Evolutionary conservation across 1,139 yeast genomes (phyloP).

Genomic region (Taphrina betulina): DNA sequence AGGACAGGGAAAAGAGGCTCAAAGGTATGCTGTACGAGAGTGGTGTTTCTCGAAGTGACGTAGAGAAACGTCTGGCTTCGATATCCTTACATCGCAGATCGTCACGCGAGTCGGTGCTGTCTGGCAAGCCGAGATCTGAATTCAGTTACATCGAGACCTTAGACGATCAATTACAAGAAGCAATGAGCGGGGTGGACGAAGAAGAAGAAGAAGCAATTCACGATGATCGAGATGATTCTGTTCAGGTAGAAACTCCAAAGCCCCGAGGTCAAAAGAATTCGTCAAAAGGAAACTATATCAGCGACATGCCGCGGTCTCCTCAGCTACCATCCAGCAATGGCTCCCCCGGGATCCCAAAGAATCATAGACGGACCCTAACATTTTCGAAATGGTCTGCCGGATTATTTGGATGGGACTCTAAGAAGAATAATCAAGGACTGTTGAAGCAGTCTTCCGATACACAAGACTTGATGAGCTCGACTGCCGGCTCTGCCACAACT

Average conservation of each 20-base stretch:
- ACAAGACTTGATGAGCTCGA: too few relatives aligned
- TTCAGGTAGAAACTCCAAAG: background rate
- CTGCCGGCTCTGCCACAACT: too few relatives aligned
- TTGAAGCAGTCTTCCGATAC: too few relatives aligned
- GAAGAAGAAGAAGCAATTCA: too few relatives aligned
- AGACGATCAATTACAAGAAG: conserved; percentile 33
- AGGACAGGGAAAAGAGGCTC: conserved; percentile 51
- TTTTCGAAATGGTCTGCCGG: background rate
- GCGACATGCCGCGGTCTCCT: too few relatives aligned
- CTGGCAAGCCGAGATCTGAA: conserved; percentile 9
- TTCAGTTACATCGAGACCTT: conserved; percentile 10
- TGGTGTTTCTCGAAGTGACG: conserved; percentile 44
- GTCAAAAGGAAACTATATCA: too few relatives aligned
- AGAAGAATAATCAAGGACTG: too few relatives aligned
- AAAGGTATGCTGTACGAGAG: conserved; percentile 49
- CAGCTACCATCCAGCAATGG: background rate
- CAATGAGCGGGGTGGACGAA: conserved; percentile 37
- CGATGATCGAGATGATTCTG: background rate
- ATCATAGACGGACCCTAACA: background rate
- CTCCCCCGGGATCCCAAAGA: background rate
- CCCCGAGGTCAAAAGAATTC: background rate
- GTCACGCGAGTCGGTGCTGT: conserved; percentile 14
- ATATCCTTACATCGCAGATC: conserved; percentile 3
- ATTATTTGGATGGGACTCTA: background rate
- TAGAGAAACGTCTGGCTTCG: conserved; percentile 20